Evolutionary conservation across 2,329 filamentous ascomycete species (phyloP).

Genomic region (Cryphonectria parasitica): DNA sequence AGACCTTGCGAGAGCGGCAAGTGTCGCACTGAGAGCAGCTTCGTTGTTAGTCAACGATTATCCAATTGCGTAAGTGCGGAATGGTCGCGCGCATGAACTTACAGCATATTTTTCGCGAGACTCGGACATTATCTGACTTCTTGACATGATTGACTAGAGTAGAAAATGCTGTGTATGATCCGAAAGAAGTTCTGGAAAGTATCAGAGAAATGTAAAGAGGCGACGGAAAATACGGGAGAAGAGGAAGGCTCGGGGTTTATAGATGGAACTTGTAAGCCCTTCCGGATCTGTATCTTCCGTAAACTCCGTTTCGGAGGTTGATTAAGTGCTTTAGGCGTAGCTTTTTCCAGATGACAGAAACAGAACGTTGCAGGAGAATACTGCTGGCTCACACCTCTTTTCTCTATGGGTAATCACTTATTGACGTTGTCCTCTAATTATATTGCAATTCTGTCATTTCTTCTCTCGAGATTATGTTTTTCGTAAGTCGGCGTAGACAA

Average conservation of each 20-base stretch:
- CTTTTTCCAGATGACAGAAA: background rate
- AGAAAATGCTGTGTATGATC: background rate
- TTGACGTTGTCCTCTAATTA: background rate
- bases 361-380: background rate
- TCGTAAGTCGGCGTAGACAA: too few species aligned
- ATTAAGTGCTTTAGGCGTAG: background rate
- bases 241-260: conserved; percentile 5
- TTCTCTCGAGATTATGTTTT: background rate
- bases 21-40: background rate
- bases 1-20: conserved; percentile 11
- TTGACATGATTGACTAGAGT: background rate
- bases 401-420: background rate
- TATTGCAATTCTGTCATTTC: background rate
- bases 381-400: background rate
- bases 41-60: background rate
- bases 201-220: background rate
- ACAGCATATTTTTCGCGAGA: conserved; percentile 14
- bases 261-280: background rate
- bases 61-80: background rate
- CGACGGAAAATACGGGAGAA: background rate
- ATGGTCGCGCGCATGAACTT: background rate
- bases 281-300: background rate
- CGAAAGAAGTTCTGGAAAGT: background rate
- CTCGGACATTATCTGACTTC: conserved; percentile 4
- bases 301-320: conserved; percentile 1